Evolutionary conservation across 1,284 basidiomycete species (phyloP), one percentile per base, ranked within the genome.

Genomic region (Singerocomus inundabilis): DNA sequence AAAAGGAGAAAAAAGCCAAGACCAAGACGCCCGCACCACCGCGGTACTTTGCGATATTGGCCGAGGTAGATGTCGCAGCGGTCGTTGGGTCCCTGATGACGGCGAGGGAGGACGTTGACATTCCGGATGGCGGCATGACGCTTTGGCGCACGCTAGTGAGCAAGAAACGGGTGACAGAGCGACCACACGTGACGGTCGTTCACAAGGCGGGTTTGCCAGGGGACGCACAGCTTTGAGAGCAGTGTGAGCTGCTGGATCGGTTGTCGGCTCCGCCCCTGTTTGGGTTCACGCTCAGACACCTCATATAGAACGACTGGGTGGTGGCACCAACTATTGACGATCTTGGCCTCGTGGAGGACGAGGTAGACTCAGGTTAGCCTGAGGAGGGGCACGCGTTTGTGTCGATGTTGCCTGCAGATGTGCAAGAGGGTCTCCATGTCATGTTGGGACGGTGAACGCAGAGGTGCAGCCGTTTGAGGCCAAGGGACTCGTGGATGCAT

Each of bases 121-220:
- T 69, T 7, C 48, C 65, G 1, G 46, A 58, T 12, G 51, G 57
- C 4, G 75, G 71, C 15, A 66, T 57, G 44, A 38, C 53, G 7
- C 78, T 91, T 53, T 88, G 84, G 77, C 58, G 68, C 0, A 48
- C 61, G 6, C 61, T 94, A 25, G 72, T 77, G 33, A 50, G 50
- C 6, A 66, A 68, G 0, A 62, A 73, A 4, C 75, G 92, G 12
- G 64, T 96, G 18, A 70, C 81, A 3, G 58, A 66, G 12, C 70
- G 76, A 6, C 93, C 95, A 1, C 96, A 99, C 67, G 75, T 98
- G 48, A 98, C 96, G 0, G 72, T 98, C 46, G 84, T 88, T 7
- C 96, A 99, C 67, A 69, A 71, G 54, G 86, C 84, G 25, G 66
- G 70, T 24, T 72, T 88, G 5, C 74, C 77, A 5, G 72, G 49